Percentiles rank a stretch among this genome's conserved stretches.
phyloP scores from a whole-genome alignment of 257 asterid species.

The Eucommia ulmoides region DNA sequence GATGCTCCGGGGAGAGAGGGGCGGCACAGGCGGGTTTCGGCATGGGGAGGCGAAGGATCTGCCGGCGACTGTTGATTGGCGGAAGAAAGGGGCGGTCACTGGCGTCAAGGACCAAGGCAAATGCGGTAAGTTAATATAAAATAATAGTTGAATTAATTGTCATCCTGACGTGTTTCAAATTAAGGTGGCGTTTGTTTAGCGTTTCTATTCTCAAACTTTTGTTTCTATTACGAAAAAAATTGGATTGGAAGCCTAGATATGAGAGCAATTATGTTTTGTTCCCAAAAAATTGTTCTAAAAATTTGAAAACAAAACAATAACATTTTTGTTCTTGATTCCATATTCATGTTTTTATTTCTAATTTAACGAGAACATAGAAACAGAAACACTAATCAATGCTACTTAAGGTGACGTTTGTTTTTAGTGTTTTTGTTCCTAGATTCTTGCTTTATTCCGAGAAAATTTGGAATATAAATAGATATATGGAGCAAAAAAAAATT shows the following conservation, averaged over 20 bases:
- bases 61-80: constrained; percentile 74
- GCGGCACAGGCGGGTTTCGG: constrained; percentile 37
- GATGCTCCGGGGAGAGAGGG: constrained; percentile 36
- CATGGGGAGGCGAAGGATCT: constrained; percentile 28
- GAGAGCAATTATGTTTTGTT: not conserved
- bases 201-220: not conserved
- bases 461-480: too few species aligned
- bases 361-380: too few species aligned
- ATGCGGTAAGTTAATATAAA: constrained; percentile 77
- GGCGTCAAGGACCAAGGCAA: constrained; percentile 70
- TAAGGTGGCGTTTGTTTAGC: not conserved
- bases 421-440: too few species aligned
- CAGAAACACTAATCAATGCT: too few species aligned
- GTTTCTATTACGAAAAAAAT: not conserved
- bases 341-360: too few species aligned
- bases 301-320: not conserved
- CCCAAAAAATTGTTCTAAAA: not conserved
- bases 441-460: too few species aligned
- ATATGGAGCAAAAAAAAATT: too few species aligned
- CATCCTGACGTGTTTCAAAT: not conserved
- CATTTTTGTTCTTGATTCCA: too few species aligned
- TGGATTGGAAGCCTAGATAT: not conserved
- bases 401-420: too few species aligned
- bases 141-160: too few species aligned
- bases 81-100: constrained; percentile 73